Conservation (phyloP, 805 yeast genomes). For the Wickerhamiella occidentalis region DNA sequence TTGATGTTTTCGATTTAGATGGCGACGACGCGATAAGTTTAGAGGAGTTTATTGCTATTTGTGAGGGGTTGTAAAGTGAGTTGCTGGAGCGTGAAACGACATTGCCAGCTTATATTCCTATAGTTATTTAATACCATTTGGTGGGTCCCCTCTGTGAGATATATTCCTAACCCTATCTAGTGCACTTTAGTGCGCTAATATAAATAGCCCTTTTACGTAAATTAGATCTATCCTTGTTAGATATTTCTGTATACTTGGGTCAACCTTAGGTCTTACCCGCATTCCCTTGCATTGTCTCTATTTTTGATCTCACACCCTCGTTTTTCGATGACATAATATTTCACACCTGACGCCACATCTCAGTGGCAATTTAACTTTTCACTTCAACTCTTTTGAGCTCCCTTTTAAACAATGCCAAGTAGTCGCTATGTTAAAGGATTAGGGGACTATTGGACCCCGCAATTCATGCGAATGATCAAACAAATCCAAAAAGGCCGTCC, state of each 20-base stretch:
- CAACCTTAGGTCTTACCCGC: no score
- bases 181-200: no score
- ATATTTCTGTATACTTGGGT: no score
- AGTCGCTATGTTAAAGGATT: neutral
- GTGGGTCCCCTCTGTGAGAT: no score
- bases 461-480: constrained; percentile 18
- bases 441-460: constrained; percentile 16
- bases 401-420: neutral
- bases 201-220: no score
- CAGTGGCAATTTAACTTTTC: neutral
- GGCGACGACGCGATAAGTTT: constrained; percentile 74
- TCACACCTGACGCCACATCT: neutral
- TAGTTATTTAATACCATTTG: no score
- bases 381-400: neutral
- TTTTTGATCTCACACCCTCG: no score
- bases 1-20: constrained; percentile 91
- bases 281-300: no score
- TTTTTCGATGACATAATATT: no score
- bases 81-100: neutral
- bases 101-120: no score
- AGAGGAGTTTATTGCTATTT: constrained; percentile 26
- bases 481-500: constrained; percentile 18
- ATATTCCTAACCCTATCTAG: no score
- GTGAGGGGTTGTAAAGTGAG: neutral
- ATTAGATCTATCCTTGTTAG: no score